Conservation (phyloP, 2,329 filamentous ascomycete species). For the Xylariaceae sp. region DNA sequence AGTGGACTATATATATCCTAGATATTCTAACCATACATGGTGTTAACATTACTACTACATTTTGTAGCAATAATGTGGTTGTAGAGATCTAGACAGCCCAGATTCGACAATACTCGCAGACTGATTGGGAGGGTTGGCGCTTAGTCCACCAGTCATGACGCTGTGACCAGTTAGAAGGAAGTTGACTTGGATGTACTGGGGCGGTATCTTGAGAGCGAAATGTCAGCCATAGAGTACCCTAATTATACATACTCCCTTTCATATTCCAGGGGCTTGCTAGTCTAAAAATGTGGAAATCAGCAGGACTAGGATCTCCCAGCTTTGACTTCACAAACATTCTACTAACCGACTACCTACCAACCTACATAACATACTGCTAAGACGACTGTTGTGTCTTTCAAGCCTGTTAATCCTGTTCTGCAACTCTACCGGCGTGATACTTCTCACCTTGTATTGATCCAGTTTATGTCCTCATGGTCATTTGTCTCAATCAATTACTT, state of each 20-base stretch:
- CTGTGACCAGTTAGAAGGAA: slow-evolving; percentile 16
- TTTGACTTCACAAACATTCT: slow-evolving; percentile 17
- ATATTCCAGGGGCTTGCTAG: slow-evolving; percentile 19
- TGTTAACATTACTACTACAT: too few relatives aligned
- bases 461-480: slow-evolving; percentile 8
- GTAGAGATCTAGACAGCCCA: too few relatives aligned
- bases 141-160: slow-evolving; percentile 24
- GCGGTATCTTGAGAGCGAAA: neutral
- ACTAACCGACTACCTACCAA: neutral
- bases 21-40: too few relatives aligned
- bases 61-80: too few relatives aligned
- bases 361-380: too few relatives aligned
- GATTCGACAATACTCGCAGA: neutral
- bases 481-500: slow-evolving; percentile 1
- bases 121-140: slow-evolving; percentile 17
- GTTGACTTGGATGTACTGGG: slow-evolving; percentile 5
- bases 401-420: neutral
- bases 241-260: slow-evolving; percentile 7
- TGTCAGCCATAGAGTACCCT: neutral
- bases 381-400: neutral
- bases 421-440: slow-evolving; percentile 7
- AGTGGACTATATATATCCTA: too few relatives aligned
- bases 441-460: neutral
- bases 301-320: slow-evolving; percentile 18
- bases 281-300: slow-evolving; percentile 22